A percentile compares a stretch with the other conserved stretches of the same genome.
Conservation (phyloP, 345 rosid species). For the Rubroshorea leprosula region DNA sequence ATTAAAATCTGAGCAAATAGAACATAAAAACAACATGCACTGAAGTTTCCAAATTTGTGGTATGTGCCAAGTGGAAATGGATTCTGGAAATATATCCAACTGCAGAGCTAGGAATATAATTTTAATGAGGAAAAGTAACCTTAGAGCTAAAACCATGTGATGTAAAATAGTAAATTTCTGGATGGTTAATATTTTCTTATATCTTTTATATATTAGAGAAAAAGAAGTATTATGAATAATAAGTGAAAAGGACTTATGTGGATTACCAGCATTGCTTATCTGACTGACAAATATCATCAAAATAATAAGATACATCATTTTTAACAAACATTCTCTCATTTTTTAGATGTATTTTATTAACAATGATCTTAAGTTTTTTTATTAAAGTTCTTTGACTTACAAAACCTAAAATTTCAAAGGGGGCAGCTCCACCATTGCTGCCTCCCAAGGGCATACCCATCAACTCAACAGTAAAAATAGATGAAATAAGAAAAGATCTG, state of each 20-base stretch:
- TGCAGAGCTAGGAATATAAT: too few species aligned
- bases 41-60: background rate
- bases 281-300: background rate
- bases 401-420: background rate
- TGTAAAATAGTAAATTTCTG: background rate
- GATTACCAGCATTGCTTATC: background rate
- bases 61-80: background rate
- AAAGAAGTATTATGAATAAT: too few species aligned
- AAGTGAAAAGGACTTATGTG: background rate
- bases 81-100: too few species aligned
- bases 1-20: slow-evolving; percentile 5
- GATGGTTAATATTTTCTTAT: too few species aligned
- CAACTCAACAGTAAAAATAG: background rate
- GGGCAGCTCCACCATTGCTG: background rate
- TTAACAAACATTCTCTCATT: background rate
- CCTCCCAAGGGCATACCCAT: background rate
- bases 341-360: background rate
- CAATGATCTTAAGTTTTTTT: background rate
- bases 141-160: too few species aligned
- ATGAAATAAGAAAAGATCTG: background rate
- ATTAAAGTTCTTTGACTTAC: background rate
- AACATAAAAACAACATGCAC: slow-evolving; percentile 8
- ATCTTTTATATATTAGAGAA: too few species aligned
- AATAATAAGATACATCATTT: too few species aligned
- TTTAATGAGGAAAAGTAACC: too few species aligned